phyloP scores from a whole-genome alignment of 2,329 filamentous ascomycete species.

The Escovopsis sp. region DNA sequence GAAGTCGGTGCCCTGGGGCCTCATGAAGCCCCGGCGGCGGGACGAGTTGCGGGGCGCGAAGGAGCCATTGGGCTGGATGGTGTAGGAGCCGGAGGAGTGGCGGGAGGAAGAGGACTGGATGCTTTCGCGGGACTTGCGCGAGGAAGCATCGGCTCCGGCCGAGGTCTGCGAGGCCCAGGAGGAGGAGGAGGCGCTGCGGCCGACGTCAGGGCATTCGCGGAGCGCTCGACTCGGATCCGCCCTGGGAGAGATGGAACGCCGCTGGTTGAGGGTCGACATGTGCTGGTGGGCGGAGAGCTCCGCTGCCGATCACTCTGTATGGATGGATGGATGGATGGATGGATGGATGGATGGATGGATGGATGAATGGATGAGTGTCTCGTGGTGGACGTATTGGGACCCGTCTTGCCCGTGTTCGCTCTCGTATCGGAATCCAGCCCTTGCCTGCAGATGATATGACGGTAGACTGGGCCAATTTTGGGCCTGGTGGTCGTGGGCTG shows the following conservation, averaged over 20 bases:
- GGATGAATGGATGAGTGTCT: too few relatives aligned
- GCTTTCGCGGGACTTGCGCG: slow-evolving; percentile 41
- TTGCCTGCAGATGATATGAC: not conserved
- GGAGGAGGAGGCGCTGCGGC: slow-evolving; percentile 48
- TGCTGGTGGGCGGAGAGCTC: not conserved
- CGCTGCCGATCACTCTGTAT: too few relatives aligned
- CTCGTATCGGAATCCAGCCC: too few relatives aligned
- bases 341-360: too few relatives aligned
- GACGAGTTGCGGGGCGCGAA: slow-evolving; percentile 29
- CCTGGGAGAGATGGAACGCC: slow-evolving; percentile 36
- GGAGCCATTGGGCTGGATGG: slow-evolving; percentile 27
- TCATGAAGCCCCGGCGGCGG: slow-evolving; percentile 66
- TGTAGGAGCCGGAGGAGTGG: slow-evolving; percentile 46
- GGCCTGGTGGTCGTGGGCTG: too few relatives aligned
- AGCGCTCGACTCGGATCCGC: slow-evolving; percentile 47
- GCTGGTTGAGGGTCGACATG: slow-evolving; percentile 21
- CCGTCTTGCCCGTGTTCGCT: too few relatives aligned
- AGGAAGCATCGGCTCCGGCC: slow-evolving; percentile 30
- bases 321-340: too few relatives aligned
- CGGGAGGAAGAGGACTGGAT: slow-evolving; percentile 35
- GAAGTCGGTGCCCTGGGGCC: slow-evolving; percentile 77
- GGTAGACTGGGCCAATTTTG: too few relatives aligned
- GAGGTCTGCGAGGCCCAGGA: slow-evolving; percentile 45
- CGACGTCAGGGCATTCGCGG: slow-evolving; percentile 39
- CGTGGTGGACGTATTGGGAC: too few relatives aligned